These are phyloP conservation scores for Cryptococcus sp. DNA, from an alignment of 1,284 basidiomycete species.

Conservation along the genomic window DNA sequence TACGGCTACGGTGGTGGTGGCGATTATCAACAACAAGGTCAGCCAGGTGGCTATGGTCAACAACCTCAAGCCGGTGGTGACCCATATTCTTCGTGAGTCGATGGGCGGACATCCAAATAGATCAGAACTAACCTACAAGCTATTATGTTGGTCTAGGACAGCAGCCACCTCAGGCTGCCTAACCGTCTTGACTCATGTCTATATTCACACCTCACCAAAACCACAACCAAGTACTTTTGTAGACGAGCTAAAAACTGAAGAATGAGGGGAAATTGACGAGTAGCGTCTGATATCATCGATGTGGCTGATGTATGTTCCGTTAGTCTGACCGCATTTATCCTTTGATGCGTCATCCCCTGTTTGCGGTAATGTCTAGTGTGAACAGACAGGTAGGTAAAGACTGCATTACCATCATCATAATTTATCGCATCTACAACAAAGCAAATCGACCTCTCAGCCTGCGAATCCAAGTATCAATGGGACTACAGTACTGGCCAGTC, in stretches of 20 bases:
- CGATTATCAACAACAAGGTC: not conserved
- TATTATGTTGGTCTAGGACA: constrained; percentile 37
- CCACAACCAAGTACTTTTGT: not conserved
- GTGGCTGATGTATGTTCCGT: not conserved
- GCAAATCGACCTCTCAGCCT: too few species aligned
- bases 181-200: not conserved
- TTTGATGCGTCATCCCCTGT: too few species aligned
- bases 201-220: not conserved
- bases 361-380: too few species aligned
- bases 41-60: constrained; percentile 7
- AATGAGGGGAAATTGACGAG: not conserved
- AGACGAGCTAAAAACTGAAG: not conserved
- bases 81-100: constrained; percentile 40
- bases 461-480: too few species aligned
- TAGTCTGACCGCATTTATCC: too few species aligned
- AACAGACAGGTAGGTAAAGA: too few species aligned
- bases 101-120: not conserved
- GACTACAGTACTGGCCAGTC: too few species aligned
- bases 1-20: constrained; percentile 25
- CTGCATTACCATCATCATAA: too few species aligned
- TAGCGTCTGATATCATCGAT: not conserved
- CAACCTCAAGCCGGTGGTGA: constrained; percentile 6
- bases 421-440: too few species aligned
- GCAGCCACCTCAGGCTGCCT: constrained; percentile 17
- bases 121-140: constrained; percentile 6